These are phyloP conservation scores for Stylosanthes scabra DNA, from an alignment of 331 rosid genomes.

Conservation along the genomic window DNA sequence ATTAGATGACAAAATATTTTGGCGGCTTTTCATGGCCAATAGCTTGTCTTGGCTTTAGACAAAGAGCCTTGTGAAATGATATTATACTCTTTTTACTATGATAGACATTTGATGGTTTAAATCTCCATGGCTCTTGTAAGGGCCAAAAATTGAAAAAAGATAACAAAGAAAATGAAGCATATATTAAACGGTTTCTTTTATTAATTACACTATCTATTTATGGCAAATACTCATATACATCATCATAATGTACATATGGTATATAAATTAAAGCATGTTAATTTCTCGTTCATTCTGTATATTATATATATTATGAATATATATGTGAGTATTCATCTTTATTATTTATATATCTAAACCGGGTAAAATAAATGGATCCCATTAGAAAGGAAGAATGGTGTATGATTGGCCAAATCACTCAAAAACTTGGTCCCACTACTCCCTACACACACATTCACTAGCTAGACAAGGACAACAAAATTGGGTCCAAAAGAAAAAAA, in stretches of 20 bases:
- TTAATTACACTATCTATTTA: no score
- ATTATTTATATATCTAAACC: constrained; percentile 11
- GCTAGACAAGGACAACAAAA: constrained; percentile 14
- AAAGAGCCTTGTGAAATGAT: constrained; percentile 10
- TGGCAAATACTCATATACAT: no score
- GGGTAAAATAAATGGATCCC: constrained; percentile 36
- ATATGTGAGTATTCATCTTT: no score
- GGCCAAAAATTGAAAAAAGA: constrained; percentile 39
- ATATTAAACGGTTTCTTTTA: no score
- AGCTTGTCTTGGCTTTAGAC: constrained; percentile 30
- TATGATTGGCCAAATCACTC: constrained; percentile 40
- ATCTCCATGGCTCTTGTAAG: constrained; percentile 10
- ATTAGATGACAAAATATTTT: background rate
- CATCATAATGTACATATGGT: no score
- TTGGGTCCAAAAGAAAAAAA: constrained; percentile 13
- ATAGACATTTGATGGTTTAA: constrained; percentile 33
- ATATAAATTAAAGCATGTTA: no score
- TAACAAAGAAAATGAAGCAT: constrained; percentile 33
- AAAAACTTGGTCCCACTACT: constrained; percentile 2
- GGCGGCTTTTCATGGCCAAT: constrained; percentile 14
- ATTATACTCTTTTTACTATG: constrained; percentile 22
- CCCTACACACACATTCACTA: background rate
- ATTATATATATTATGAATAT: no score
- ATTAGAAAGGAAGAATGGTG: background rate
- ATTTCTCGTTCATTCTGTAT: no score